Evolutionary conservation across 176 grass and related monocot genomes (phyloP).

Genomic region (Dendrocalamus sinicus): DNA sequence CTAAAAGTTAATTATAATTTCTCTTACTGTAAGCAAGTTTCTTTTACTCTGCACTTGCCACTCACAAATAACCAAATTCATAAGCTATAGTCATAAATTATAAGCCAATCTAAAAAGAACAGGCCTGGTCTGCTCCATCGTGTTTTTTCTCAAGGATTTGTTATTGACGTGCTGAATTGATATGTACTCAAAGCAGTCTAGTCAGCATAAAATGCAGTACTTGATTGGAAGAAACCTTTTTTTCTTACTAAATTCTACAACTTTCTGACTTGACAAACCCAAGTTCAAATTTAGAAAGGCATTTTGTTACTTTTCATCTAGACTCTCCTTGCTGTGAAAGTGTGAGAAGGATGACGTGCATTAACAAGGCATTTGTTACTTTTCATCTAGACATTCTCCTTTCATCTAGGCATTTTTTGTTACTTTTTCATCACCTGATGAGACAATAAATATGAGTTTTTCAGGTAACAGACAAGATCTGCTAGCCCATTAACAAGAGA

Average conservation of each 20-base stretch:
- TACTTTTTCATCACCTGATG: not conserved
- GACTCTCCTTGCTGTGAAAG: not conserved
- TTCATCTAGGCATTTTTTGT: not conserved
- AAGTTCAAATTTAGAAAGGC: not conserved
- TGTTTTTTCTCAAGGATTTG: not conserved
- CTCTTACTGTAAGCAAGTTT: no score
- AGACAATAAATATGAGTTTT: not conserved
- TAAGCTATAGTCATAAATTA: no score
- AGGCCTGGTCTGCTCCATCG: not conserved
- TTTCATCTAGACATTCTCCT: no score
- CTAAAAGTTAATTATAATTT: no score
- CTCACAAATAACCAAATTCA: no score
- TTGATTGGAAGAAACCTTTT: not conserved
- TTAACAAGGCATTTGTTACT: no score
- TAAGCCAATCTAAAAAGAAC: no score
- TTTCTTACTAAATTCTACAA: not conserved
- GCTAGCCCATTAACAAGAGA: constrained; percentile 28
- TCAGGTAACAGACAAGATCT: constrained; percentile 32
- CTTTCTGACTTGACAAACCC: not conserved
- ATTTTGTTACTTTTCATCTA: not conserved
- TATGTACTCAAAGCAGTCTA: constrained; percentile 12
- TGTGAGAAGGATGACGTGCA: not conserved
- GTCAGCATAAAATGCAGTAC: constrained; percentile 14
- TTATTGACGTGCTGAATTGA: constrained; percentile 17
- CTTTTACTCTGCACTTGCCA: no score